phyloP scores from a whole-genome alignment of 1,284 basidiomycete species.

The Leccinum griseonigrum region DNA sequence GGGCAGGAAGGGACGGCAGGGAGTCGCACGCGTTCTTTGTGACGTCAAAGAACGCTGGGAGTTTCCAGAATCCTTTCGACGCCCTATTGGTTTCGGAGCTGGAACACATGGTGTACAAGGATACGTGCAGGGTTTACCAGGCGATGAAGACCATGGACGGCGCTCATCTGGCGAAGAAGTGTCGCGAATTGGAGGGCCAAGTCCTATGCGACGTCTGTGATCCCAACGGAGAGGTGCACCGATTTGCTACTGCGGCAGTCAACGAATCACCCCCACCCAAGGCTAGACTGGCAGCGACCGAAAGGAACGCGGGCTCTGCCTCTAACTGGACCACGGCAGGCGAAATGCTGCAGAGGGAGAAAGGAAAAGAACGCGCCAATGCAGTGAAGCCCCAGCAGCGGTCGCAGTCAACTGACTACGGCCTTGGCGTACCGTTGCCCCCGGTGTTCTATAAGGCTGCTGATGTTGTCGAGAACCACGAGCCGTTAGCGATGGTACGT shows the following conservation, averaged over 20 bases:
- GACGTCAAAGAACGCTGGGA: neutral
- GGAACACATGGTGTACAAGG: neutral
- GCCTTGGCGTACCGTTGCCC: neutral
- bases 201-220: neutral
- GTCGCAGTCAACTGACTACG: neutral
- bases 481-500: too few species aligned
- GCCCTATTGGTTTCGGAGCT: neutral
- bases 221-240: neutral
- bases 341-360: neutral
- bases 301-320: neutral
- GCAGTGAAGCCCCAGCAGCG: neutral
- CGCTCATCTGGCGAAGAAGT: neutral
- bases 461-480: neutral
- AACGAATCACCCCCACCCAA: neutral
- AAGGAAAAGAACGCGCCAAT: neutral
- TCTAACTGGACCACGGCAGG: neutral
- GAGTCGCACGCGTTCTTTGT: slow-evolving; percentile 4
- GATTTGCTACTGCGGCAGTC: neutral
- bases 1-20: slow-evolving; percentile 2
- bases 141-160: neutral
- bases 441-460: neutral
- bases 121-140: neutral
- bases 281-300: too few species aligned
- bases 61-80: neutral
- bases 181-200: neutral